Evolutionary conservation across 306 rosid genomes (phyloP).

Genomic region (Ochetophila trinervis): DNA sequence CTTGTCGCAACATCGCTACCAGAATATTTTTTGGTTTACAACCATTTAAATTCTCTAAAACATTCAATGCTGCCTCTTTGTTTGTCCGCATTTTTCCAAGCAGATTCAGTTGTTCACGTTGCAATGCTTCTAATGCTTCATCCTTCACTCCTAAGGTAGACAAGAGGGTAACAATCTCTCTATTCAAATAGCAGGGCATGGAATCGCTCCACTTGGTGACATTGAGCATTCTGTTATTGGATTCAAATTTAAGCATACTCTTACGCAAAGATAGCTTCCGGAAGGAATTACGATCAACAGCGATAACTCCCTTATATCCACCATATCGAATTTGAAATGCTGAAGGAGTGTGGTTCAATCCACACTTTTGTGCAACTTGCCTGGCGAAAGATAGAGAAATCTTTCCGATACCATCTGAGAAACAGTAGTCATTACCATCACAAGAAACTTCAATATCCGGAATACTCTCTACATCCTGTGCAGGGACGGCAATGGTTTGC

Average conservation of each 20-base stretch:
- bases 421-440: slow-evolving; percentile 71
- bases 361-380: slow-evolving; percentile 72
- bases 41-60: slow-evolving; percentile 59
- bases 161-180: slow-evolving; percentile 76
- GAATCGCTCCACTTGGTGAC: slow-evolving; percentile 78
- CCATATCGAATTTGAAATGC: slow-evolving; percentile 96
- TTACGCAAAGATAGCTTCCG: slow-evolving; percentile 77
- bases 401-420: slow-evolving; percentile 97
- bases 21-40: slow-evolving; percentile 58
- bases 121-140: slow-evolving; percentile 68
- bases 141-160: slow-evolving; percentile 79
- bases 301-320: slow-evolving; percentile 92
- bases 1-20: slow-evolving; percentile 69
- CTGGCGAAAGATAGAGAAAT: slow-evolving; percentile 73
- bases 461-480: slow-evolving; percentile 73
- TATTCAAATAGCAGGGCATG: slow-evolving; percentile 87
- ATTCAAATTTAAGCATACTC: slow-evolving; percentile 88
- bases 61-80: slow-evolving; percentile 58
- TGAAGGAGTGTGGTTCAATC: slow-evolving; percentile 63
- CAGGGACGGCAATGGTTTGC: slow-evolving; percentile 64
- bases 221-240: slow-evolving; percentile 74
- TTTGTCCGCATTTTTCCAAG: slow-evolving; percentile 64
- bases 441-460: slow-evolving; percentile 66
- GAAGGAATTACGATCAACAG: slow-evolving; percentile 69
- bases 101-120: slow-evolving; percentile 60